phyloP scores from a whole-genome alignment of 2,329 filamentous ascomycete species.

The Xylariales sp. region DNA sequence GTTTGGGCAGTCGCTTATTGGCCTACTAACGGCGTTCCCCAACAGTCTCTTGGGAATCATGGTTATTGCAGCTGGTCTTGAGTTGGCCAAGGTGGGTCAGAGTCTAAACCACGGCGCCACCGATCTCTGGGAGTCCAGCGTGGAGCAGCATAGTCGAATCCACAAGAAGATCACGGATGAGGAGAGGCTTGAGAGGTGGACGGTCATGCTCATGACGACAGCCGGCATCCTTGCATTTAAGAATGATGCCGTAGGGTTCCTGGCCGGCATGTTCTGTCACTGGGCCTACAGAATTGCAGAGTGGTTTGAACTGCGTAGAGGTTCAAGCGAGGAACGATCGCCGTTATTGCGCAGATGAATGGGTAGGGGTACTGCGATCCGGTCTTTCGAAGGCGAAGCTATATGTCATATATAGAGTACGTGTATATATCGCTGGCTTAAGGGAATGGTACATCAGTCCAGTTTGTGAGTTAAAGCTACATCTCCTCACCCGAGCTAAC shows the following conservation, averaged over 20 bases:
- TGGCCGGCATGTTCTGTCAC: constrained; percentile 77
- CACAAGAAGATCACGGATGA: constrained; percentile 56
- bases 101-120: constrained; percentile 70
- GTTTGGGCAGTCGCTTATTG: constrained; percentile 70
- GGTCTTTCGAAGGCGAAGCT: too few species aligned
- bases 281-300: constrained; percentile 54
- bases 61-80: constrained; percentile 84
- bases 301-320: constrained; percentile 26
- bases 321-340: constrained; percentile 21
- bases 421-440: background rate
- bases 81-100: constrained; percentile 81
- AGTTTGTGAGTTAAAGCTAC: too few species aligned
- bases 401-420: background rate
- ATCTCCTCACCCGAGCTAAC: too few species aligned
- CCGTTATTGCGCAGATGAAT: constrained; percentile 21
- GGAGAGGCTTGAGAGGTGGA: constrained; percentile 74
- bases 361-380: background rate
- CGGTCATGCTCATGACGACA: constrained; percentile 84
- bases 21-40: constrained; percentile 69
- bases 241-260: constrained; percentile 85
- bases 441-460: too few species aligned
- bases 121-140: constrained; percentile 55
- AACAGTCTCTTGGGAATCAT: constrained; percentile 76
- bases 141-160: constrained; percentile 35
- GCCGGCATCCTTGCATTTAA: constrained; percentile 79